phyloP scores from a whole-genome alignment of 1,284 basidiomycete genomes.

The Moesziomyces sp. region DNA sequence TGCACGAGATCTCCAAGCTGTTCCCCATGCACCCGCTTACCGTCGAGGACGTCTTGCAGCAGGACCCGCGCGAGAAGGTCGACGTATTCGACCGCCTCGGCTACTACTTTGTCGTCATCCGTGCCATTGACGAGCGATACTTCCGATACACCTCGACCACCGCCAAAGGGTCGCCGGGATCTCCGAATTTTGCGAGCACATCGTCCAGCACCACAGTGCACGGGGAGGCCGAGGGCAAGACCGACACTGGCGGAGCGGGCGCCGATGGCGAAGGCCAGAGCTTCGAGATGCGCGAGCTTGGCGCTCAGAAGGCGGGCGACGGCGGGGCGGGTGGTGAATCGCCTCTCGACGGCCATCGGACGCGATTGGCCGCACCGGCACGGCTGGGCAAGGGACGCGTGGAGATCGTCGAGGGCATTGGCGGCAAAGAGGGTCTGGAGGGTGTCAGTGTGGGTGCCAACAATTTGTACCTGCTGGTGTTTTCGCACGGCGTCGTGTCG shows the following conservation, averaged over 20 bases:
- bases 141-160: conserved; percentile 71
- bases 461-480: conserved; percentile 89
- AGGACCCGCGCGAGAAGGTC: conserved; percentile 91
- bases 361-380: conserved; percentile 32
- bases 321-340: not conserved
- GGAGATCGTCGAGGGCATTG: conserved; percentile 73
- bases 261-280: conserved; percentile 9
- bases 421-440: conserved; percentile 73
- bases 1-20: conserved; percentile 87
- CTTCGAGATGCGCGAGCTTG: conserved; percentile 44
- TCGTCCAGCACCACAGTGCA: conserved; percentile 25
- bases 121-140: conserved; percentile 78
- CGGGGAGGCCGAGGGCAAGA: conserved; percentile 20
- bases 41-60: conserved; percentile 93
- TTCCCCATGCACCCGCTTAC: conserved; percentile 92
- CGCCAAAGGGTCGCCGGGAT: conserved; percentile 33
- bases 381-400: conserved; percentile 66
- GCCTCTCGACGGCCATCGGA: conserved; percentile 10
- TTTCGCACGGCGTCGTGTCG: conserved; percentile 87
- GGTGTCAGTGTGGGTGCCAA: conserved; percentile 78
- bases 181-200: conserved; percentile 16
- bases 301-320: not conserved
- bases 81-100: conserved; percentile 88
- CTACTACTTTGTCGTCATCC: conserved; percentile 91
- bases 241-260: conserved; percentile 5